Conservation (phyloP, 306 rosid species). For the Inga oerstediana region DNA sequence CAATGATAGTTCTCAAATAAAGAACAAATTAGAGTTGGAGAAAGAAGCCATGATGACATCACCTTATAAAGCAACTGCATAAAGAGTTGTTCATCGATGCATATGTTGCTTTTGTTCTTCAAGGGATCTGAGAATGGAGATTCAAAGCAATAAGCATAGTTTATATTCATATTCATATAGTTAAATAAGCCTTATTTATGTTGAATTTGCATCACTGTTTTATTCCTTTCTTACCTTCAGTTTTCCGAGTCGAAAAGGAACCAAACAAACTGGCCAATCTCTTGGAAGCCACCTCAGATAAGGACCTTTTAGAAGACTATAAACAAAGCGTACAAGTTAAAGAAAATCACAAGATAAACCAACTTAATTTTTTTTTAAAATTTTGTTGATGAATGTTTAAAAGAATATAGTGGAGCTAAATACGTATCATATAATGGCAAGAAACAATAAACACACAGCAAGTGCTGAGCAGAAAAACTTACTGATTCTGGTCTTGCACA, state of each 20-base stretch:
- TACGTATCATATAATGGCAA: neutral
- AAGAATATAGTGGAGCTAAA: no score
- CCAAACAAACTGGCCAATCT: neutral
- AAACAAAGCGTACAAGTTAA: neutral
- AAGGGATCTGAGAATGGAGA: neutral
- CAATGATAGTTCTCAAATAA: neutral
- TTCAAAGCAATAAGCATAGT: neutral
- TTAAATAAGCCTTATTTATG: neutral
- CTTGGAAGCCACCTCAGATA: neutral
- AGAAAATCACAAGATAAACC: neutral
- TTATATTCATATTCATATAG: neutral
- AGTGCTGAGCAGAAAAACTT: constrained; percentile 27
- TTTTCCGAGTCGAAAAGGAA: neutral
- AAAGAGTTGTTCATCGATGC: neutral
- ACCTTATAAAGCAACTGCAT: constrained; percentile 58
- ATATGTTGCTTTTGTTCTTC: neutral
- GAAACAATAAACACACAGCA: neutral
- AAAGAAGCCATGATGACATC: constrained; percentile 28
- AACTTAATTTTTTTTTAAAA: neutral
- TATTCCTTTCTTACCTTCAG: neutral
- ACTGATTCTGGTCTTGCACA: constrained; percentile 58
- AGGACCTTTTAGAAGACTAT: neutral
- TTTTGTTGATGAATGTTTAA: no score
- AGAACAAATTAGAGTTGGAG: constrained; percentile 5
- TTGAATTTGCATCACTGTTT: neutral